Conservation (phyloP, 805 yeast genomes). For the Metschnikowia lunata region DNA sequence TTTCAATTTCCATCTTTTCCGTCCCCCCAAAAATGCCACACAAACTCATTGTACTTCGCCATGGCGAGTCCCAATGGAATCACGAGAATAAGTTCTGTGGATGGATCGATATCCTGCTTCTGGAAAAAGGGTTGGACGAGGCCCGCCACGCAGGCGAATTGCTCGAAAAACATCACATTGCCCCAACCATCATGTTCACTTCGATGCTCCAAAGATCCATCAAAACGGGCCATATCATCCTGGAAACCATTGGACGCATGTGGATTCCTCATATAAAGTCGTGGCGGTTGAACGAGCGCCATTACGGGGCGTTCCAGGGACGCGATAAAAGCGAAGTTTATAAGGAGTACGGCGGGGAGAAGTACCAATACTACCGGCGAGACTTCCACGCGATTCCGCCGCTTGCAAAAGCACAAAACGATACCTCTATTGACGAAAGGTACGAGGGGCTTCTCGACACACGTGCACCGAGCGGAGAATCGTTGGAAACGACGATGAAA, state of each 20-base stretch:
- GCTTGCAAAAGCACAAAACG: conserved; percentile 22
- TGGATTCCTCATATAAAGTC: conserved; percentile 37
- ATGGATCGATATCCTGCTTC: conserved; percentile 42
- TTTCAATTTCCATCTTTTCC: too few relatives aligned
- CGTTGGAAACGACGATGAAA: conserved; percentile 35
- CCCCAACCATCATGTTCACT: conserved; percentile 34
- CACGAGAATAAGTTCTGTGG: conserved; percentile 43
- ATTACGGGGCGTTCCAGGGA: conserved; percentile 42
- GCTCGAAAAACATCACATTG: conserved; percentile 23
- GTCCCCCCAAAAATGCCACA: conserved; percentile 16
- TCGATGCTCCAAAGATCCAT: conserved; percentile 38
- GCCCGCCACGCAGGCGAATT: conserved; percentile 38
- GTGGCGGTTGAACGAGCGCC: conserved; percentile 44
- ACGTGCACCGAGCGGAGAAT: conserved; percentile 36
- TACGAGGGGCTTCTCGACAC: conserved; percentile 25
- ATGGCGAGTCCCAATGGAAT: conserved; percentile 43
- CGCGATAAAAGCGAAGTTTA: conserved; percentile 34
- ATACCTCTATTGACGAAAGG: conserved; percentile 33
- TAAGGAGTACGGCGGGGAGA: conserved; percentile 32
- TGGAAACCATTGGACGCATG: conserved; percentile 27
- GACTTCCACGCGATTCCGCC: conserved; percentile 38
- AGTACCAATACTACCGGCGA: conserved; percentile 36
- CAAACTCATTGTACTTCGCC: conserved; percentile 40
- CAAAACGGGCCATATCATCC: conserved; percentile 37
- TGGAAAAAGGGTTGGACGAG: conserved; percentile 35